Percentiles rank a stretch among this genome's conserved stretches.
These are phyloP conservation scores for Xylariales sp. DNA, from an alignment of 2,329 filamentous ascomycete species.

Conservation along the genomic window DNA sequence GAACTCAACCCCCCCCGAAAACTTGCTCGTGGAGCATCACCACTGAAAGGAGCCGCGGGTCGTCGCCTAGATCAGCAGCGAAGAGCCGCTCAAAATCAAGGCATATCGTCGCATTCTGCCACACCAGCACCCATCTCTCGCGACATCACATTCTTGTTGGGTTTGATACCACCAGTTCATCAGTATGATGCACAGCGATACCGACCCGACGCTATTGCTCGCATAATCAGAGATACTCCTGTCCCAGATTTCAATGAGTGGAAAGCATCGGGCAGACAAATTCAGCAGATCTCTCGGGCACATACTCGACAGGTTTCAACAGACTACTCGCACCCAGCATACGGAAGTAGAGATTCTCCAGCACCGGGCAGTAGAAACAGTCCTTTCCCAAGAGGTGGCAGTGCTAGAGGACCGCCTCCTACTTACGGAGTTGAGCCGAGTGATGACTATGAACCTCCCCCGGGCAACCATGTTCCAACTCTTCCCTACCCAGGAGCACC, in stretches of 20 bases:
- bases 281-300: constrained; percentile 15
- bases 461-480: too few species aligned
- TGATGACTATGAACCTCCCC: too few species aligned
- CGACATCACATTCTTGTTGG: constrained; percentile 59
- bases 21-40: constrained; percentile 82
- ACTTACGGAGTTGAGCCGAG: neutral
- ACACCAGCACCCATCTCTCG: constrained; percentile 67
- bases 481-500: too few species aligned
- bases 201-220: constrained; percentile 66
- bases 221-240: constrained; percentile 63
- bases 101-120: constrained; percentile 25
- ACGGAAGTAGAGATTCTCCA: constrained; percentile 22
- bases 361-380: constrained; percentile 36
- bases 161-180: constrained; percentile 69
- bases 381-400: constrained; percentile 35
- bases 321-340: neutral
- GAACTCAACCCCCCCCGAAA: constrained; percentile 77
- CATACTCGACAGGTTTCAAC: constrained; percentile 26
- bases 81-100: constrained; percentile 48
- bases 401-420: neutral
- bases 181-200: constrained; percentile 70
- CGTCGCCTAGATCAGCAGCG: constrained; percentile 78
- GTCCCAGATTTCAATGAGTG: constrained; percentile 59
- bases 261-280: constrained; percentile 26
- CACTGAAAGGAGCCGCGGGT: constrained; percentile 85